A percentile compares a stretch with the other conserved stretches of the same genome.
Evolutionary conservation across 148 eudicot species (phyloP).

Genomic region (Camellia sinensis): DNA sequence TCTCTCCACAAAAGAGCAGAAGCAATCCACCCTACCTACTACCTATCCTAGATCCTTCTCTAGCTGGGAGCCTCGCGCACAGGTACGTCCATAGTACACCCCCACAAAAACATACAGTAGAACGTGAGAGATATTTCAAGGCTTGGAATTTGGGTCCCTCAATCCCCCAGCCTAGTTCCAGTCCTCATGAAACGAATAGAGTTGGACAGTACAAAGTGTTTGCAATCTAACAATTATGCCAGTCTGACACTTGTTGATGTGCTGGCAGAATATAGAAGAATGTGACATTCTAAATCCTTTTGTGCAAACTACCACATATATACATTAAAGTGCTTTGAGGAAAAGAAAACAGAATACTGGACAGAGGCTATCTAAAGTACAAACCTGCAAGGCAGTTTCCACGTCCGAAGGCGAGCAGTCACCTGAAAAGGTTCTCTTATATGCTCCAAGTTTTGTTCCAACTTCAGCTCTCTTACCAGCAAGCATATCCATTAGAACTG

Average conservation of each 20-base stretch:
- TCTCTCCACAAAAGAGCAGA: not conserved
- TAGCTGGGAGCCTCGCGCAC: not conserved
- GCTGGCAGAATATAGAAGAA: not conserved
- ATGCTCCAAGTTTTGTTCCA: constrained; percentile 79
- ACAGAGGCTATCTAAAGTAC: constrained; percentile 14
- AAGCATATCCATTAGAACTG: constrained; percentile 80
- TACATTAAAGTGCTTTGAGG: not conserved
- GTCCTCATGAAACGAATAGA: not conserved
- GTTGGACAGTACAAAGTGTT: not conserved
- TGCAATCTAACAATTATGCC: not conserved
- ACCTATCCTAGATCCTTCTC: not conserved
- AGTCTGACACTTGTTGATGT: not conserved
- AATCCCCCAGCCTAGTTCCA: not conserved
- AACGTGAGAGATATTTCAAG: not conserved
- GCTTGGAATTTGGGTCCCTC: not conserved
- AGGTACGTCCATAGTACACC: not conserved
- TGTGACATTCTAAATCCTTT: not conserved
- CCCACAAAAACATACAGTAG: not conserved
- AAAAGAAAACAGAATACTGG: not conserved
- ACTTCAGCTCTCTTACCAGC: constrained; percentile 97
- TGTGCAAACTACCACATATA: constrained; percentile 4
- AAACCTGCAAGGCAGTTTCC: constrained; percentile 88
- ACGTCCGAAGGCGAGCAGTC: constrained; percentile 92
- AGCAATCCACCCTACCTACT: not conserved
- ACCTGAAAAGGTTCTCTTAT: constrained; percentile 82